Conservation (phyloP, 805 yeast genomes). For the Ogataea pignaliae region DNA sequence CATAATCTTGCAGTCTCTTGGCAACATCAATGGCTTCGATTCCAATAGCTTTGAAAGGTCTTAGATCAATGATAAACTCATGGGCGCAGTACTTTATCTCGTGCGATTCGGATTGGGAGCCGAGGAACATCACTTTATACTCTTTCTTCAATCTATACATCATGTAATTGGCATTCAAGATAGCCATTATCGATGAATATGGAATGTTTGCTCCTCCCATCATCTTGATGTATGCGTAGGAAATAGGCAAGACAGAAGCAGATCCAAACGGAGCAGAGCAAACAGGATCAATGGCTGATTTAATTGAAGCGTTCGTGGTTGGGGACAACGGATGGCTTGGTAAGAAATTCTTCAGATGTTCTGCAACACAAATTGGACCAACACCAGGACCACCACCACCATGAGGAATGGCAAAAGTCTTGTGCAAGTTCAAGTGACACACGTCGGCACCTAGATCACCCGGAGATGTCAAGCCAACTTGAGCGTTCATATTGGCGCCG, state of each 20-base stretch:
- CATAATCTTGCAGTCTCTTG: slow-evolving; percentile 94
- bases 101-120: slow-evolving; percentile 27
- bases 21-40: slow-evolving; percentile 96
- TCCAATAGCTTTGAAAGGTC: slow-evolving; percentile 75
- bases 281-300: slow-evolving; percentile 65
- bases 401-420: slow-evolving; percentile 96
- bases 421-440: slow-evolving; percentile 93
- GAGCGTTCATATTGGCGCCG: slow-evolving; percentile 99
- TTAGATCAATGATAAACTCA: slow-evolving; percentile 88
- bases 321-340: slow-evolving; percentile 73
- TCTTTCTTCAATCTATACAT: slow-evolving; percentile 66
- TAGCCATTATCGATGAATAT: slow-evolving; percentile 83
- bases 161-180: slow-evolving; percentile 96
- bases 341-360: slow-evolving; percentile 72
- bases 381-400: slow-evolving; percentile 99
- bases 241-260: slow-evolving; percentile 87
- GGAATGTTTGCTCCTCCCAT: slow-evolving; percentile 85
- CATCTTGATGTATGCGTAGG: slow-evolving; percentile 92
- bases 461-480: slow-evolving; percentile 94
- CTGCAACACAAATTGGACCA: slow-evolving; percentile 93
- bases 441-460: slow-evolving; percentile 98
- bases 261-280: slow-evolving; percentile 95
- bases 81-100: slow-evolving; percentile 82
- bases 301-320: slow-evolving; percentile 37
- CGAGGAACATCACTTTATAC: slow-evolving; percentile 74